phyloP scores from a whole-genome alignment of 169 alveolate species.

The Plasmodium vivax region DNA sequence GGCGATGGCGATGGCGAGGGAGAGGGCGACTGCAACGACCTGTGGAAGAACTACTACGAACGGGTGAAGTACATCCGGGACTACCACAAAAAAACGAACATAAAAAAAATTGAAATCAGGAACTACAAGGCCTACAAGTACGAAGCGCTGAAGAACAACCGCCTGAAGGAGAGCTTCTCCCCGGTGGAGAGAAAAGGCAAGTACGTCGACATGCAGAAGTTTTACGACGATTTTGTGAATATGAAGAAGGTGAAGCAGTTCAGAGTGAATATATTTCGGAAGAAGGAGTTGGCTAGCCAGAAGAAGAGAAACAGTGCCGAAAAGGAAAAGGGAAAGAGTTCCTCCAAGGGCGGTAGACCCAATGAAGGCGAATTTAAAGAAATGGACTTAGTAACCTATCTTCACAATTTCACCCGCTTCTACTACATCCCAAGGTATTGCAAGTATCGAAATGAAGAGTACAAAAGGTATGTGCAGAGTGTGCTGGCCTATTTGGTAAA shows the following conservation, averaged over 20 bases:
- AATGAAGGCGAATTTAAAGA: slow-evolving; percentile 78
- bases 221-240: slow-evolving; percentile 82
- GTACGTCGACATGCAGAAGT: slow-evolving; percentile 80
- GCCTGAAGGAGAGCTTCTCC: slow-evolving; percentile 79
- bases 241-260: slow-evolving; percentile 80
- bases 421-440: slow-evolving; percentile 86
- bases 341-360: slow-evolving; percentile 11
- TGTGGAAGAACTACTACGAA: slow-evolving; percentile 87
- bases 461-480: slow-evolving; percentile 78
- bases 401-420: slow-evolving; percentile 82
- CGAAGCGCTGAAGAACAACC: slow-evolving; percentile 76
- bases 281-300: slow-evolving; percentile 51
- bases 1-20: slow-evolving; percentile 14
- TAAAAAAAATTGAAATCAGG: slow-evolving; percentile 68
- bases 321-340: slow-evolving; percentile 4
- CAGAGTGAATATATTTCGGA: slow-evolving; percentile 61
- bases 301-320: slow-evolving; percentile 16
- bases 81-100: slow-evolving; percentile 77
- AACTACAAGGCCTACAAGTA: slow-evolving; percentile 75
- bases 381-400: slow-evolving; percentile 84
- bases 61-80: slow-evolving; percentile 80
- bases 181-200: slow-evolving; percentile 88
- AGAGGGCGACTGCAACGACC: slow-evolving; percentile 24
- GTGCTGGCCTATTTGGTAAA: slow-evolving; percentile 77
- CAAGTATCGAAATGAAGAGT: slow-evolving; percentile 83